Conservation (phyloP, 2,329 filamentous ascomycete genomes). For the Cercospora brassicicola region DNA sequence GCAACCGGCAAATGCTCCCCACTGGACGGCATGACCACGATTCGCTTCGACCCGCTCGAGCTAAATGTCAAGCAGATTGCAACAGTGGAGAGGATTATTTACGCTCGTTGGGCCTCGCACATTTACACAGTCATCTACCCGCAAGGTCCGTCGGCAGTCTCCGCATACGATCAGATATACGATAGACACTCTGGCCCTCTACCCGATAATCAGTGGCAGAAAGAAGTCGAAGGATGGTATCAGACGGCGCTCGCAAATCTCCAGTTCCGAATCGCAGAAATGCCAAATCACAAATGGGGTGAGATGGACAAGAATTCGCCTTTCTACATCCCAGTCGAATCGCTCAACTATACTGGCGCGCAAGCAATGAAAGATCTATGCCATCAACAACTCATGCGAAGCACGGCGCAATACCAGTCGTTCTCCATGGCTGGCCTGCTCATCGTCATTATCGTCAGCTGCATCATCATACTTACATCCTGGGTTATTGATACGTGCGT, state of each 20-base stretch:
- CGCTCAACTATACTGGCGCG: not conserved
- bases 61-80: not conserved
- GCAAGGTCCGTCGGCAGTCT: not conserved
- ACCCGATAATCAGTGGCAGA: not conserved
- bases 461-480: slow-evolving; percentile 11
- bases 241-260: not conserved
- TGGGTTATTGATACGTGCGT: slow-evolving; percentile 8
- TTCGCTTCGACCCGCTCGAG: not conserved
- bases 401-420: not conserved
- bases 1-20: not conserved
- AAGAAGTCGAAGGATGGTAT: not conserved
- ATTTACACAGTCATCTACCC: not conserved
- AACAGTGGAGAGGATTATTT: not conserved
- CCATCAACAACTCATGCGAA: not conserved
- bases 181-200: not conserved
- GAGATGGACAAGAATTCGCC: not conserved
- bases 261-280: not conserved
- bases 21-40: not conserved
- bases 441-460: slow-evolving; percentile 9
- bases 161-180: not conserved
- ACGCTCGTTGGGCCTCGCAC: not conserved
- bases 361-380: not conserved
- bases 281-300: not conserved
- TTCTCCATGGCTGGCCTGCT: not conserved
- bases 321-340: not conserved